Evolutionary conservation across 805 yeast species (phyloP).

Genomic region (Ogataea nonfermentans): DNA sequence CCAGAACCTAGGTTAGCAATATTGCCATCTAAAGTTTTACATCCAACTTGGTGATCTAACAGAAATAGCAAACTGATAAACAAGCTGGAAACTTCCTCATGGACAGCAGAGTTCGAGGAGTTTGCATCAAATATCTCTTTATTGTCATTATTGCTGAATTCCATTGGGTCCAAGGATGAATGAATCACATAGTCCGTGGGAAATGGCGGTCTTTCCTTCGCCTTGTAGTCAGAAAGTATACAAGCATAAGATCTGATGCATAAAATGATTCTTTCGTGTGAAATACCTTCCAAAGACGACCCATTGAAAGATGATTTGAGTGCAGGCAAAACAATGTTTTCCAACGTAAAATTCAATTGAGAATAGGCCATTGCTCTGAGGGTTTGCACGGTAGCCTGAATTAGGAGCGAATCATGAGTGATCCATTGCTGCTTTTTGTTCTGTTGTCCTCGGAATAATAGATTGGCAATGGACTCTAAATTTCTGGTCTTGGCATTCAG

Average conservation of each 20-base stretch:
- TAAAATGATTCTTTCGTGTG: slow-evolving; percentile 69
- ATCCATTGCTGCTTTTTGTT: slow-evolving; percentile 75
- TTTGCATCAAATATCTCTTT: slow-evolving; percentile 44
- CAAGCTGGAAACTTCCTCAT: slow-evolving; percentile 67
- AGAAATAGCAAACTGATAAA: slow-evolving; percentile 54
- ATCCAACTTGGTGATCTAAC: slow-evolving; percentile 60
- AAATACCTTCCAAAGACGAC: slow-evolving; percentile 52
- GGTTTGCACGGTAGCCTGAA: slow-evolving; percentile 67
- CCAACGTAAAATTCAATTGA: slow-evolving; percentile 76
- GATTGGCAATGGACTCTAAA: slow-evolving; percentile 60
- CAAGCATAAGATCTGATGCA: slow-evolving; percentile 69
- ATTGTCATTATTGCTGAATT: slow-evolving; percentile 30
- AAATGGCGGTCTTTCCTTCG: slow-evolving; percentile 64
- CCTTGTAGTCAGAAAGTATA: slow-evolving; percentile 61
- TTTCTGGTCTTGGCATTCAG: slow-evolving; percentile 82
- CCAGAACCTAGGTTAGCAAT: slow-evolving; percentile 17
- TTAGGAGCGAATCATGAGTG: slow-evolving; percentile 55
- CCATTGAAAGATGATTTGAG: slow-evolving; percentile 62
- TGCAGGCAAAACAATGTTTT: slow-evolving; percentile 71
- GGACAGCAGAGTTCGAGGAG: slow-evolving; percentile 49
- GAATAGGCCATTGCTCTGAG: slow-evolving; percentile 77
- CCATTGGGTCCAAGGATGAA: slow-evolving; percentile 34
- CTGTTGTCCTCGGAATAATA: slow-evolving; percentile 47
- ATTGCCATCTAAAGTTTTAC: slow-evolving; percentile 27
- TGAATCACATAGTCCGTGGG: slow-evolving; percentile 56